Evolutionary conservation across 345 rosid species (phyloP).

Genomic region (Syzygium jambos): DNA sequence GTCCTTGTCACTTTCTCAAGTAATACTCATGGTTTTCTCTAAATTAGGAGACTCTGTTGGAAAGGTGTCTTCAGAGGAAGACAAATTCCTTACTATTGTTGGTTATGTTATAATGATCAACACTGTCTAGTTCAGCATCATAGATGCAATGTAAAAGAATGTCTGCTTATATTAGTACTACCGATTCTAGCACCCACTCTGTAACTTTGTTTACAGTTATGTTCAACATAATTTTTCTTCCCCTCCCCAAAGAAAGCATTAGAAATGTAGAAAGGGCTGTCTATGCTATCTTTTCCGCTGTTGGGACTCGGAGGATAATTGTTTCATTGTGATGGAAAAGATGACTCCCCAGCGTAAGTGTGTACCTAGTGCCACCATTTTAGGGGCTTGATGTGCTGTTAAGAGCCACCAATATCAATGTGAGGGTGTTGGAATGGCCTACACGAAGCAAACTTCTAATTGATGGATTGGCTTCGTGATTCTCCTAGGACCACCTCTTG

Average conservation of each 20-base stretch:
- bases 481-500: neutral
- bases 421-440: neutral
- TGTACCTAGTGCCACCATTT: neutral
- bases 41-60: neutral
- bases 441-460: neutral
- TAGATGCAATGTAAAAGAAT: neutral
- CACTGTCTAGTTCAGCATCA: neutral
- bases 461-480: neutral
- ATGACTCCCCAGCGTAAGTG: neutral
- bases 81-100: neutral
- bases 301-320: neutral
- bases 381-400: neutral
- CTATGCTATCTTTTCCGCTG: neutral
- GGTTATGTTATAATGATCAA: neutral
- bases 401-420: neutral
- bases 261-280: neutral
- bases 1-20: neutral
- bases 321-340: neutral
- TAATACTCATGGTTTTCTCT: neutral
- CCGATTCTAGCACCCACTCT: neutral
- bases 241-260: neutral
- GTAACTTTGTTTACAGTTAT: neutral
- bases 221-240: neutral
- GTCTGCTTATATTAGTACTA: neutral
- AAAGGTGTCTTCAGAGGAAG: neutral